Base-by-base conservation (phyloP, 768 basidiomycete genomes). In the Amanita fuliginea region DNA sequence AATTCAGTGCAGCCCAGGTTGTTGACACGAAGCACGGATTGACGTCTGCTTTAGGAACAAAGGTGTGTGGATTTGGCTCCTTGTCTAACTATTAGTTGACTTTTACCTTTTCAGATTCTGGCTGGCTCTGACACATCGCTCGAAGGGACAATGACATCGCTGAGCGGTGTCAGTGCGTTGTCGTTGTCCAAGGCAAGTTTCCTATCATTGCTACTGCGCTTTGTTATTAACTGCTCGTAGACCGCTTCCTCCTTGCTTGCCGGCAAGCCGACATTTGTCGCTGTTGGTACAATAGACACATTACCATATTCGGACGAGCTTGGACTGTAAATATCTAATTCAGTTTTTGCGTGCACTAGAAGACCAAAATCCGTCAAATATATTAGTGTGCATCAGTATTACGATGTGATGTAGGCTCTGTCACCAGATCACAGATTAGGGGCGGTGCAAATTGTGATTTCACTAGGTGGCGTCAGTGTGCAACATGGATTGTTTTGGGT, bases 231-330 rank as follows among this genome's bases (percentile, higher is more conserved):
- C 3, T 19, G 22, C 39, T 49, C 47, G 3, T 52, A 89, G 88
- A 76, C 80, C 44, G 75, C 80, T 40, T 70, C 81, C 3, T 64
- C 76, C 33, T 74, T 95, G 40, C 65, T 87, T 60, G 77, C 80
- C 62, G 65, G 72, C 56, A 87, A 90, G 68, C 88, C 94, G 16
- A 93, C 91, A 21, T 90, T 75, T 56, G 90, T 97, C 35, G 85
- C 82, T 9, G 74, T 97, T 43, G 96, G 94, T 40, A 81, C 95
- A 60, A 67, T 81, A 55, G 67, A 73, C 57, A 60, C 76, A 26
- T 74, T 98, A 42, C 95, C 96, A 11, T 84, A 84, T 61, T 77
- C 81, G 56, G 89, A 92, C 59, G 88, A 90, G 64, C 66, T 92
- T 52, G 88, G 88, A 42, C 76, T 92, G 54, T 90, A 65, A 77